Conservation (phyloP, 495 filamentous ascomycete species). For the Lasiosphaeria ovina region DNA sequence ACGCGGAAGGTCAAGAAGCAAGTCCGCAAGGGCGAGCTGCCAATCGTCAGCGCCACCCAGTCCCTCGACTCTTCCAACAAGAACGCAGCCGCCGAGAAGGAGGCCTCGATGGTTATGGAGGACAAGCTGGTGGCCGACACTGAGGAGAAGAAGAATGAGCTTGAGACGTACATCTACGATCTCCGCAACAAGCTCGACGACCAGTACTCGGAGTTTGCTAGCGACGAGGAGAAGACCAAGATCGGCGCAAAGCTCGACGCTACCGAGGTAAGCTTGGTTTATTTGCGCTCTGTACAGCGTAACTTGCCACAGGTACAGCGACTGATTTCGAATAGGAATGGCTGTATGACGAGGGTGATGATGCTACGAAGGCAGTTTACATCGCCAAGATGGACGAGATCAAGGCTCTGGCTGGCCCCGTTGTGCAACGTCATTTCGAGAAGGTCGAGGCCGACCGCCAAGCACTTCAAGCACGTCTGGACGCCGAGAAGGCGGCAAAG, state of each 20-base stretch:
- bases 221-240: constrained; percentile 88
- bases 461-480: constrained; percentile 67
- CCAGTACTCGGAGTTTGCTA: constrained; percentile 81
- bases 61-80: constrained; percentile 69
- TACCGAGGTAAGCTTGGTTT: constrained; percentile 67
- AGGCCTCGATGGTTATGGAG: constrained; percentile 90
- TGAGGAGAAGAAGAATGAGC: constrained; percentile 99
- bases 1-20: constrained; percentile 99
- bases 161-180: constrained; percentile 96
- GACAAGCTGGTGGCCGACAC: constrained; percentile 98
- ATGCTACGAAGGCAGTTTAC: constrained; percentile 91
- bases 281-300: neutral
- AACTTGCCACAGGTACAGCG: neutral
- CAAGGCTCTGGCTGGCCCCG: constrained; percentile 82
- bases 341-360: constrained; percentile 97
- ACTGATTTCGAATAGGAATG: constrained; percentile 64
- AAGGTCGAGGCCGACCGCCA: constrained; percentile 88
- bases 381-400: constrained; percentile 95
- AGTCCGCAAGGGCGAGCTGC: constrained; percentile 94
- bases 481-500: constrained; percentile 82
- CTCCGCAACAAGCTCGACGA: constrained; percentile 91
- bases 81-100: constrained; percentile 68
- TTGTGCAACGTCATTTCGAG: constrained; percentile 92
- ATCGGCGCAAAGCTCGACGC: constrained; percentile 74
- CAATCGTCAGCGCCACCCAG: constrained; percentile 77